phyloP scores from a whole-genome alignment of 805 yeast genomes.

The Naumovozyma castellii region DNA sequence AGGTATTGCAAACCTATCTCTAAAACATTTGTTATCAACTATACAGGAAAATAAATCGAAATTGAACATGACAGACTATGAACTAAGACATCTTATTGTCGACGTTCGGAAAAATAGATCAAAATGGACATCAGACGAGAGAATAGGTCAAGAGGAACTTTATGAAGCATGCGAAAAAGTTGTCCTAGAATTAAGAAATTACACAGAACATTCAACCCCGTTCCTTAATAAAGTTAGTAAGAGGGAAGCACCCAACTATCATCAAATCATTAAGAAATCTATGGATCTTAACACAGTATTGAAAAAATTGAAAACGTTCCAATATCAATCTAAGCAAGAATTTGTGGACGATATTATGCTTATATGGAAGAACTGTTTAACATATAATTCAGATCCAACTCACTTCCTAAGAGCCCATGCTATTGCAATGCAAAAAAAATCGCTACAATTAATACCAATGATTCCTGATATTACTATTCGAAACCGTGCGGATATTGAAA shows the following conservation, averaged over 20 bases:
- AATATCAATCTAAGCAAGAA: conserved; percentile 73
- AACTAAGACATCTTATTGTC: conserved; percentile 72
- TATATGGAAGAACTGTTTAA: conserved; percentile 89
- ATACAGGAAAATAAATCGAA: conserved; percentile 76
- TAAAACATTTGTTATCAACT: conserved; percentile 69
- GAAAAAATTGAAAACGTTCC: conserved; percentile 76
- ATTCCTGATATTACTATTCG: conserved; percentile 83
- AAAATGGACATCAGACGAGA: conserved; percentile 94
- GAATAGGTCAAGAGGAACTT: conserved; percentile 93
- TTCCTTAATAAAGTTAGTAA: conserved; percentile 93
- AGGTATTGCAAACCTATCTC: conserved; percentile 68
- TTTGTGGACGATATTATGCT: conserved; percentile 94
- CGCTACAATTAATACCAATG: conserved; percentile 62
- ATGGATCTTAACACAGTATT: conserved; percentile 94
- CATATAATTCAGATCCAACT: conserved; percentile 89
- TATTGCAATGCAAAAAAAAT: conserved; percentile 87
- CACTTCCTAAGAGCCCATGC: conserved; percentile 90
- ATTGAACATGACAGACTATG: conserved; percentile 66
- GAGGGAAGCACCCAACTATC: conserved; percentile 96
- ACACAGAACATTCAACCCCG: conserved; percentile 94
- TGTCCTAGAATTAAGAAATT: conserved; percentile 76
- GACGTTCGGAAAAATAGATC: conserved; percentile 93
- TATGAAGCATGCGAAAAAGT: conserved; percentile 97
- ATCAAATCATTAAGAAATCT: conserved; percentile 79
- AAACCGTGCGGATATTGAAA: conserved; percentile 62